A percentile compares a stretch with the other conserved stretches of the same genome.
phyloP scores from a whole-genome alignment of 495 filamentous ascomycete species.

The Glutinoglossum americanum region DNA sequence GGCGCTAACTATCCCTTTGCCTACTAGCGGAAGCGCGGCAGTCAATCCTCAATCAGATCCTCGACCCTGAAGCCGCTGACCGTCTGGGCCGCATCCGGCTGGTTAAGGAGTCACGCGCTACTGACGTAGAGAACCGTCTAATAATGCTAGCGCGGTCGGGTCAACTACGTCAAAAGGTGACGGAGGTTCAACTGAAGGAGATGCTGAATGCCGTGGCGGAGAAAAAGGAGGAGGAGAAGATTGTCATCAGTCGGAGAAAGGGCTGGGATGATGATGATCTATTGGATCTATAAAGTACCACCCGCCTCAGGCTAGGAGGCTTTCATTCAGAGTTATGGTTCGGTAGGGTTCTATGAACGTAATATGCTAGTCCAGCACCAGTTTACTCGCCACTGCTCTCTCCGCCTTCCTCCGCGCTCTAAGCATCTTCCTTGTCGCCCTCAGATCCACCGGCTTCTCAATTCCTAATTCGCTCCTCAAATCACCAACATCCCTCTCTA shows the following conservation, averaged over 20 bases:
- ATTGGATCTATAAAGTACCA: constrained; percentile 30
- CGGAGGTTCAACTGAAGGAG: constrained; percentile 83
- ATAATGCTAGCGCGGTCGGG: constrained; percentile 77
- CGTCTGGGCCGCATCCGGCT: constrained; percentile 84
- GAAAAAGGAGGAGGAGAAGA: constrained; percentile 47
- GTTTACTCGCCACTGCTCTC: constrained; percentile 25
- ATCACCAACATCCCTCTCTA: constrained; percentile 65
- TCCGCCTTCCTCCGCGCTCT: constrained; percentile 44
- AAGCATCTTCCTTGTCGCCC: constrained; percentile 50
- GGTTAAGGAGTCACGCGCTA: constrained; percentile 80
- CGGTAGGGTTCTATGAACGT: no score
- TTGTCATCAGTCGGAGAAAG: constrained; percentile 67
- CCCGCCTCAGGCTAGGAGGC: constrained; percentile 4
- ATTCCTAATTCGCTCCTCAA: constrained; percentile 54
- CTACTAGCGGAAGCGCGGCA: constrained; percentile 42
- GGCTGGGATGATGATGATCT: constrained; percentile 72
- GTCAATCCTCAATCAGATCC: constrained; percentile 73
- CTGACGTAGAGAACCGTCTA: constrained; percentile 76
- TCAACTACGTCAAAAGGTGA: constrained; percentile 71
- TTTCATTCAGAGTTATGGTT: not conserved
- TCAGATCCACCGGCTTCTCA: constrained; percentile 75
- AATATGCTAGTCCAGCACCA: no score
- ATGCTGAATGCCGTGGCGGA: constrained; percentile 65
- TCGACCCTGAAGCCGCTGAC: constrained; percentile 81
- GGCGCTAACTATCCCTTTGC: not conserved